These are phyloP conservation scores for Helichrysum umbraculigerum DNA, from an alignment of 129 eudicot species.

Conservation along the genomic window DNA sequence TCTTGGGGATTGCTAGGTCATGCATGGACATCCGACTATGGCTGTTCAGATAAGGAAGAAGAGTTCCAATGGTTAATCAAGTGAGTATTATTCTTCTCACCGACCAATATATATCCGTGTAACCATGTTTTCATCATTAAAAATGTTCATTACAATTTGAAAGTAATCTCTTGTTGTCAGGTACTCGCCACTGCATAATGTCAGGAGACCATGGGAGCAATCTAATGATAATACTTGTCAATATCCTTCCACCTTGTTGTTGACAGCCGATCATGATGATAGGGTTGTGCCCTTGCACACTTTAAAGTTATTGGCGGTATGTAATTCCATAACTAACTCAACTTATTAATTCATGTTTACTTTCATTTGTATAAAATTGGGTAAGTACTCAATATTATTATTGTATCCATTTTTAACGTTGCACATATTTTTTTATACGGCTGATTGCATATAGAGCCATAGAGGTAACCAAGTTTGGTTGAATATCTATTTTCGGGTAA, in stretches of 20 bases:
- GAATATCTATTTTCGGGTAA: not conserved
- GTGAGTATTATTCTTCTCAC: slow-evolving; percentile 44
- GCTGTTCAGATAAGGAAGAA: slow-evolving; percentile 95
- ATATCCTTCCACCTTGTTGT: slow-evolving; percentile 84
- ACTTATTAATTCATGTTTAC: not conserved
- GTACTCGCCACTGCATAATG: slow-evolving; percentile 98
- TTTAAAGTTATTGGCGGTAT: slow-evolving; percentile 78
- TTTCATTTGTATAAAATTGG: not conserved
- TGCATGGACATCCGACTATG: slow-evolving; percentile 98
- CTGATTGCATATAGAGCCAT: not conserved
- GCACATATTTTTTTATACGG: not conserved
- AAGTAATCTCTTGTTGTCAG: slow-evolving; percentile 36
- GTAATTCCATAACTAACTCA: slow-evolving; percentile 20
- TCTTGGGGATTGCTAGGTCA: slow-evolving; percentile 55
- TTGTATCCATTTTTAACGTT: not conserved
- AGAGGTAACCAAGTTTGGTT: not conserved
- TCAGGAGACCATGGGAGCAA: slow-evolving; percentile 94
- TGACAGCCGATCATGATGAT: slow-evolving; percentile 98
- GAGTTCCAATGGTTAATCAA: slow-evolving; percentile 93
- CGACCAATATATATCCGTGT: not conserved
- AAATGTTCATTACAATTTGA: not conserved
- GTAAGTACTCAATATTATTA: not conserved
- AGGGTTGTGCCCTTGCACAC: slow-evolving; percentile 98
- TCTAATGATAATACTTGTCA: slow-evolving; percentile 47
- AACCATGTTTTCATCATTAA: not conserved